Conservation (phyloP, 225 moss, liverwort and hornwort species). For the Ulota crispa region DNA sequence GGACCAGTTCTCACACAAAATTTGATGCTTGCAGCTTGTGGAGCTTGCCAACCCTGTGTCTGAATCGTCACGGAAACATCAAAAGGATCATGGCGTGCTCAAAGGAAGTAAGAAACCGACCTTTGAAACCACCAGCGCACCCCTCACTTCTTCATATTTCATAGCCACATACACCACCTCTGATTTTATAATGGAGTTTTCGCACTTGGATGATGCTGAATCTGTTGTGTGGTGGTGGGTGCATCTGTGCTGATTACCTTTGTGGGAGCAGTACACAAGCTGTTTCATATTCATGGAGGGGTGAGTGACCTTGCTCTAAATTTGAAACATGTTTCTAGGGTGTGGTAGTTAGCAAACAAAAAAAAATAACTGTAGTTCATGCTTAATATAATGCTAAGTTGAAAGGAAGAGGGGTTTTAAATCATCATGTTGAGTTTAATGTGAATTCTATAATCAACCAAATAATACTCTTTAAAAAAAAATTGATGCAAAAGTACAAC, state of each 20-base stretch:
- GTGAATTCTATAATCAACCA: too few species aligned
- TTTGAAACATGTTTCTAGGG: not conserved
- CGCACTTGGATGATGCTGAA: constrained; percentile 18
- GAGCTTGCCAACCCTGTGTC: constrained; percentile 42
- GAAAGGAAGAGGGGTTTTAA: too few species aligned
- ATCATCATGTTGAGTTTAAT: too few species aligned
- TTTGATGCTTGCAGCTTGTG: constrained; percentile 28
- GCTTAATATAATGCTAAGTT: not conserved
- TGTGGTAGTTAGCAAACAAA: not conserved
- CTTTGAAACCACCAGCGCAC: not conserved
- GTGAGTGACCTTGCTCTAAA: constrained; percentile 26
- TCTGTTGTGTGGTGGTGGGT: constrained; percentile 35
- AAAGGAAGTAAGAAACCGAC: constrained; percentile 45
- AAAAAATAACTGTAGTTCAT: not conserved
- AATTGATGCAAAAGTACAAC: too few species aligned
- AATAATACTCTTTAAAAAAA: too few species aligned
- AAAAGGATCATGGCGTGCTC: constrained; percentile 28
- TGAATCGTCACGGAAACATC: constrained; percentile 31
- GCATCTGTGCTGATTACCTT: constrained; percentile 9
- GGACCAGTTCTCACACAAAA: not conserved
- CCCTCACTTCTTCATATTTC: not conserved
- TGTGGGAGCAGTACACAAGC: constrained; percentile 41
- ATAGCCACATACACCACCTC: not conserved
- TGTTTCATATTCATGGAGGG: constrained; percentile 40
- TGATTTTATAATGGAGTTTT: not conserved